These are phyloP conservation scores for Setomelanomma holmii DNA, from an alignment of 2,329 filamentous ascomycete species.

Conservation along the genomic window DNA sequence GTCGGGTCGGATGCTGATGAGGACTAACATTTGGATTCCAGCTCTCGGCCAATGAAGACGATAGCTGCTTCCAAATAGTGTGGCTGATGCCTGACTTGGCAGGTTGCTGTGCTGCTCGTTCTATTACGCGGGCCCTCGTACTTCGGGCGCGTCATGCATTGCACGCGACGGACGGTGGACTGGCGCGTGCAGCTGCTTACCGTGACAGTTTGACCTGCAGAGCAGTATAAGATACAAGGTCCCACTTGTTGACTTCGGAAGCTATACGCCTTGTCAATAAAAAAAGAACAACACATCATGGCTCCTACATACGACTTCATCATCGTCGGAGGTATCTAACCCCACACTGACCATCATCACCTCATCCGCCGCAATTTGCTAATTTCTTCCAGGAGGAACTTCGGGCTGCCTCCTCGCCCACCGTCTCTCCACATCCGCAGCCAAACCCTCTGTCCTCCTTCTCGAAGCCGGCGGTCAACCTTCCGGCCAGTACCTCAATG, in stretches of 20 bases:
- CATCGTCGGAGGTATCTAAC: conserved; percentile 48
- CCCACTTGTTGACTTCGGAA: no score
- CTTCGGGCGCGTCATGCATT: no score
- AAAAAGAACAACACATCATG: conserved; percentile 12
- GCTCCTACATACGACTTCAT: conserved; percentile 46
- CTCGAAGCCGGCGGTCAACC: conserved; percentile 67
- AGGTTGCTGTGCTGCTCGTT: no score
- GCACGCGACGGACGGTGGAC: no score
- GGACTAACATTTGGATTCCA: background rate
- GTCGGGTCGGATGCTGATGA: background rate
- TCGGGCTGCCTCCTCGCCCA: conserved; percentile 65
- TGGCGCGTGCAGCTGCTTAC: no score
- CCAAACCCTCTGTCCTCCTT: conserved; percentile 63
- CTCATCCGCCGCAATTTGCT: background rate
- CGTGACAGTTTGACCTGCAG: no score
- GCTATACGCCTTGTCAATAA: no score
- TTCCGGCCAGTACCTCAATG: conserved; percentile 47
- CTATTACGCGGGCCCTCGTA: no score
- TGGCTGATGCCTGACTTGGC: background rate
- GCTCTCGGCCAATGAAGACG: background rate
- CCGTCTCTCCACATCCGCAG: conserved; percentile 56
- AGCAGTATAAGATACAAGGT: no score
- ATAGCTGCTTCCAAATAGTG: background rate
- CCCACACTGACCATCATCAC: background rate
- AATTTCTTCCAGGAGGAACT: conserved; percentile 58